Base-by-base conservation (phyloP, 257 asterid genomes). In the Nicotiana undulata region DNA sequence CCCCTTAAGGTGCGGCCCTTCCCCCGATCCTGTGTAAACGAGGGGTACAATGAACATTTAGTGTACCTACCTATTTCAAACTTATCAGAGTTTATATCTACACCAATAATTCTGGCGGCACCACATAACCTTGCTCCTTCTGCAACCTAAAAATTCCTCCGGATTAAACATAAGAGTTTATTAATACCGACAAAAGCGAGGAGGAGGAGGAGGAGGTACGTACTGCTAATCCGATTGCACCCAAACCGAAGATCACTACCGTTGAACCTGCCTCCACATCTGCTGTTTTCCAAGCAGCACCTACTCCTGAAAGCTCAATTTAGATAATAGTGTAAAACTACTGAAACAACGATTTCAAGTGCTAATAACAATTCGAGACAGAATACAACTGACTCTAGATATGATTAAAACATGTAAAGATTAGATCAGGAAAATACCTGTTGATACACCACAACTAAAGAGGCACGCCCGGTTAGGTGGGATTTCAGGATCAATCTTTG, bases 181-280 rank as follows among this genome's bases (percentile, higher is more conserved):
- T 24, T 0, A 6, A n/a, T 67, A 34, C 18, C 18, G 0, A 6
- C 32, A 40, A 34, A 26, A 60, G 24, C 72, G 61, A 79, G 49
- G 26, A 4, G 28, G 4, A 63, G 63, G 4, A 1, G 29, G 63
- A 63, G 40, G 58, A 44, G 58, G 22, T n/a, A 44, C 34, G 18
- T 90, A 91, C 98, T 17, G 97, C 98, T 83, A 95, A 85, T 84
- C 99, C 99, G 15, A 93, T 92, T 9, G 94, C 88, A 75, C 99
- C 99, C 63, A 95, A 72, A 1, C 99, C 98, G 49, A 95, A 93
- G 82, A 95, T 89, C 59, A 88, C 98, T 79, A 92, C 97, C 0
- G 97, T 95, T 9, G 97, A 95, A 59, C 98, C 99, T 51, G 89
- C 83, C 85, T 95, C 97, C 72, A 95, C 95, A 49, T 87, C 76